Evolutionary conservation across 2,329 filamentous ascomycete species (phyloP), one percentile per base, ranked within the genome.

Genomic region (Exophiala sp.): DNA sequence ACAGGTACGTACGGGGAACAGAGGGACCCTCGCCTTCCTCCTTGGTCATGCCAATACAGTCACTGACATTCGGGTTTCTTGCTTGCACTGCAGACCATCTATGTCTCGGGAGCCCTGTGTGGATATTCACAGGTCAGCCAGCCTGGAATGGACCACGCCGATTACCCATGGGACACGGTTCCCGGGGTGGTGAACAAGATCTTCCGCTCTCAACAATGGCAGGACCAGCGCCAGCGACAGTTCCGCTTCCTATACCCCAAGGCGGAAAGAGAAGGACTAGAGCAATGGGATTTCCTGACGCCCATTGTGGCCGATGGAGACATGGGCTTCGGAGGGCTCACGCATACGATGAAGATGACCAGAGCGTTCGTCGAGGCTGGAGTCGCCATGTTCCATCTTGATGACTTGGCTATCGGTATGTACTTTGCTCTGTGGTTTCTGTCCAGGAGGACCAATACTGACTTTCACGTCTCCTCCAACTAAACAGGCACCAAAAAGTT

Each of bases 321-420:
- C 49, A 70, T 71, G 70, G 69, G 70, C 5, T 71, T 72, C 35
- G 69, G 69, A 3, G 64, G 62, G 10, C 50, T 71, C 39, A 71
- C 69, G 0, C 63, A 61, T 1, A 66, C 65, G 2, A 66, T 71
- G 60, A 71, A 72, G 61, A 65, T 70, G 62, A 64, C 66, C 4
- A 60, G 62, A 21, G 60, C 64, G n/a, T 70, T 72, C 48, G 68
- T 71, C n/a, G 70, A 70, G 38, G 63, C 65, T 11, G 70, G 70
- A 4, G 69, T 70, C 1, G 69, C 70, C 8, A 70, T 70, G 65
- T 68, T 72, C 38, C 69, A 72, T 45, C 62, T 72, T 2, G 70
- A 72, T 46, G 70, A 72, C 48, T 57, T 72, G 23, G 69, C 70
- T 0, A 68, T 71, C 18, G 70, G 70, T 4, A 62, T 70, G 58